Conservation (phyloP, 441 rosid species). For the Rhodomyrtus psidioides region DNA sequence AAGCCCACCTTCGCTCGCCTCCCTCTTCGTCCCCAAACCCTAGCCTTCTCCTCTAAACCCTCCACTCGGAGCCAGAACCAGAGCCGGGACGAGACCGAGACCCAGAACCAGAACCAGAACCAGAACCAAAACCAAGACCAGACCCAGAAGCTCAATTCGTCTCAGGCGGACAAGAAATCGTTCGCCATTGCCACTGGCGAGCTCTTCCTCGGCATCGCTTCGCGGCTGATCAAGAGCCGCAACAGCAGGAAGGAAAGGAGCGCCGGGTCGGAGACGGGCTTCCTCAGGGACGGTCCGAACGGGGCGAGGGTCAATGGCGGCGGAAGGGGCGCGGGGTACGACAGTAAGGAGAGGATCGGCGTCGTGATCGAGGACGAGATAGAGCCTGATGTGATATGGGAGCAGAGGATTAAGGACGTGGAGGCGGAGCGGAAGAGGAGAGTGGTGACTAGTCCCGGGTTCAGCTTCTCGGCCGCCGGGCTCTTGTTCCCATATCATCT, state of each 20-base stretch:
- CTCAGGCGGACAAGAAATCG: conserved; percentile 42
- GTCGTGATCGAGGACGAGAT: conserved; percentile 61
- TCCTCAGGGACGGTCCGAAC: conserved; percentile 8
- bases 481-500: conserved; percentile 93
- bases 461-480: conserved; percentile 95
- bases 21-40: conserved; percentile 4
- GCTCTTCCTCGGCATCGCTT: conserved; percentile 58
- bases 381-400: conserved; percentile 74
- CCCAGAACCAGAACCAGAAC: not conserved
- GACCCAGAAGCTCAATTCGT: conserved; percentile 2
- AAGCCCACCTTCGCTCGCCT: conserved; percentile 4
- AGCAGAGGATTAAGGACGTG: conserved; percentile 65
- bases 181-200: conserved; percentile 64
- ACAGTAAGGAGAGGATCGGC: conserved; percentile 36
- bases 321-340: not conserved
- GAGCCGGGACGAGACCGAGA: not conserved
- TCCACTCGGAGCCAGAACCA: not conserved
- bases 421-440: conserved; percentile 73
- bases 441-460: conserved; percentile 77
- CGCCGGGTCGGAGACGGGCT: not conserved
- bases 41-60: conserved; percentile 8
- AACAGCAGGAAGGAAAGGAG: not conserved
- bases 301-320: conserved; percentile 6
- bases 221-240: conserved; percentile 35
- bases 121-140: not conserved